These are phyloP conservation scores for Ganoderma multipileum DNA, from an alignment of 1,284 basidiomycete species.

Conservation along the genomic window DNA sequence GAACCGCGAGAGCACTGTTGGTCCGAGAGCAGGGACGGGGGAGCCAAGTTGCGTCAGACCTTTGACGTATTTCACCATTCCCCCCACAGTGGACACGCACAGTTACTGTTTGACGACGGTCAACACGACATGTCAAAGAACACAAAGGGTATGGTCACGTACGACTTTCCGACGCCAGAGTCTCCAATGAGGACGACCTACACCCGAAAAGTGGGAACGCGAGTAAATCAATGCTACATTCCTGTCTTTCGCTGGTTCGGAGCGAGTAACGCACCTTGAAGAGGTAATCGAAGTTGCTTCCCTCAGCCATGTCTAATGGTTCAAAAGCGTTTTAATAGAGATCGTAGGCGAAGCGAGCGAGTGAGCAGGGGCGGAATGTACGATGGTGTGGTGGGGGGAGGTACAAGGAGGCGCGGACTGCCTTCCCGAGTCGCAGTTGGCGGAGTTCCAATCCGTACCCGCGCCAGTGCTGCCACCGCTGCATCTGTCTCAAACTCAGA, in stretches of 20 bases:
- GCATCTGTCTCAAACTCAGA: neutral
- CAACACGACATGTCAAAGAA: neutral
- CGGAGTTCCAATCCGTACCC: constrained; percentile 29
- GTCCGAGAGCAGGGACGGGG: neutral
- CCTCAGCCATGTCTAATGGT: constrained; percentile 77
- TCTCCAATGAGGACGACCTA: constrained; percentile 98
- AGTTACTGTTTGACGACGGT: constrained; percentile 38
- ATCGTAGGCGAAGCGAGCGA: constrained; percentile 20
- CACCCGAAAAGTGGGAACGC: constrained; percentile 12
- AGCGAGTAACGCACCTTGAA: constrained; percentile 77
- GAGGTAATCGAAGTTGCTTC: constrained; percentile 92
- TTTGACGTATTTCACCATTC: neutral
- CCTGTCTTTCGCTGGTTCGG: constrained; percentile 7
- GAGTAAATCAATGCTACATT: constrained; percentile 15
- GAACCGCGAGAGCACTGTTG: constrained; percentile 90
- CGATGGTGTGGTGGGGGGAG: constrained; percentile 24
- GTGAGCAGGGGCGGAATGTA: constrained; percentile 17
- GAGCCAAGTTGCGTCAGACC: constrained; percentile 17
- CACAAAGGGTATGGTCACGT: constrained; percentile 45
- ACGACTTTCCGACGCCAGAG: constrained; percentile 99
- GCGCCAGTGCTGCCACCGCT: constrained; percentile 12
- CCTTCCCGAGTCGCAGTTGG: constrained; percentile 21
- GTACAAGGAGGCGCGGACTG: constrained; percentile 17
- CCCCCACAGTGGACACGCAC: constrained; percentile 29
- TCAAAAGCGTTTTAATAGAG: constrained; percentile 22